phyloP scores from a whole-genome alignment of 805 yeast genomes.

The Yarrowia sp. region DNA sequence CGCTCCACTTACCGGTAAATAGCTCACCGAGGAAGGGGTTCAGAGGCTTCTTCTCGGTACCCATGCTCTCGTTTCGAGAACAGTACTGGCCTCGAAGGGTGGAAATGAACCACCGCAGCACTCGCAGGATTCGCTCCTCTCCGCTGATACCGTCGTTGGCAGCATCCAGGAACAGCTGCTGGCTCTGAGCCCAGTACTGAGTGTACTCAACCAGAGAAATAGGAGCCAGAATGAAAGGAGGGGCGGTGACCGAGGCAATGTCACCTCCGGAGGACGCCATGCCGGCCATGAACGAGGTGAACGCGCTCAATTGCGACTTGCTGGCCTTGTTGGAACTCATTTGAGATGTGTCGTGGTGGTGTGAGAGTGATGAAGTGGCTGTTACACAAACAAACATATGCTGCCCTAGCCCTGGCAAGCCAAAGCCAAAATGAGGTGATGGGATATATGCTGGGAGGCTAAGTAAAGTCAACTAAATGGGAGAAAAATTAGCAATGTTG shows the following conservation, averaged over 20 bases:
- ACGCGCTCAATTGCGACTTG: constrained; percentile 43
- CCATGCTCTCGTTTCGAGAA: constrained; percentile 85
- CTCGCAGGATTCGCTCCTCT: constrained; percentile 71
- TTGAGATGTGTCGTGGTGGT: background rate
- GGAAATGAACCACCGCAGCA: constrained; percentile 85
- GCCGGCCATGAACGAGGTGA: constrained; percentile 89
- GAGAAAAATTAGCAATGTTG: background rate
- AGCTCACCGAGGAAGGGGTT: constrained; percentile 96
- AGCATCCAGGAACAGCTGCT: constrained; percentile 77
- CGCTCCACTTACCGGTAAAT: constrained; percentile 81
- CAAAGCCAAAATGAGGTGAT: background rate
- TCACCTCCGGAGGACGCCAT: constrained; percentile 93
- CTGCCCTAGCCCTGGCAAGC: constrained; percentile 2
- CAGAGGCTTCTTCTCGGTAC: constrained; percentile 95
- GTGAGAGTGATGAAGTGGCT: background rate
- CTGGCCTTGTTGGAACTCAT: constrained; percentile 22
- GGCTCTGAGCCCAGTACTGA: constrained; percentile 94
- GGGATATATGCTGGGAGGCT: background rate
- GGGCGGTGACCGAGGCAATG: constrained; percentile 90
- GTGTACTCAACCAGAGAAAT: constrained; percentile 87
- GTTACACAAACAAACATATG: background rate
- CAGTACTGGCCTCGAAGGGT: constrained; percentile 92
- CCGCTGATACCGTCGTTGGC: constrained; percentile 42
- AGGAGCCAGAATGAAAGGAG: constrained; percentile 92
- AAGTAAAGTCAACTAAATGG: background rate